Evolutionary conservation across 2,329 filamentous ascomycete genomes (phyloP), one percentile per base, ranked within the genome.

Genomic region (Nemania diffusa): DNA sequence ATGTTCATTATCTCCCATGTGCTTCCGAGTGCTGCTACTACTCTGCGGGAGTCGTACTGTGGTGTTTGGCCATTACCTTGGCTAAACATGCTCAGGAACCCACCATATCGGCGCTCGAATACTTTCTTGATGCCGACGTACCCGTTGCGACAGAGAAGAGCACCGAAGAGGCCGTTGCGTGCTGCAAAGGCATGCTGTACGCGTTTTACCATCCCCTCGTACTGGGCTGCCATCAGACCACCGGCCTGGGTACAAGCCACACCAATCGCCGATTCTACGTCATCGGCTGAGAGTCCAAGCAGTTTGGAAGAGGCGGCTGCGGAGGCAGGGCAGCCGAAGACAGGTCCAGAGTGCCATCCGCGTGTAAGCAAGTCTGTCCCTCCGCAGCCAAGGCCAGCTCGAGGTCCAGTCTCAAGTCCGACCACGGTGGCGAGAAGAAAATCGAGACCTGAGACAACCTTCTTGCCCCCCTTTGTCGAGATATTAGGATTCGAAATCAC

Each of bases 121-220:
- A 70, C 70, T 24, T 69, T 69, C 40, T 72, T 70, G 24, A 81
- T 83, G 0, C 81, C 82, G 0, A 74, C 71, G 65, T 84, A 84
- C 1, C 78, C 79, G 0, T 73, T 72, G 27, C 73, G 70, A 1
- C 80, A 79, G 32, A 84, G 67, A 2, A 83, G 60, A 0, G 80
- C 77, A 0, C 73, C 79, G 17, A 83, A 76, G 0, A 84, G 74
- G 0, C 81, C 81, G 63, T 80, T 83, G 6, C 81, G 77, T 5
- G 81, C 78, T 0, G 81, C 81, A 67, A 84, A 84, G 5, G 78
- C 81, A 65, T 84, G 82, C 69, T 84, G 81, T 78, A 83, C 81
- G 1, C 81, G 78, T 71, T 84, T 84, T 0, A 79, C 77, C 64
- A 79, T 78, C n/a, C 78, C 78, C 51, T 79, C 82, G 62, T 78